Base-by-base conservation (phyloP, 225 moss, liverwort and hornwort species). In the Pseudoscleropodium purum region DNA sequence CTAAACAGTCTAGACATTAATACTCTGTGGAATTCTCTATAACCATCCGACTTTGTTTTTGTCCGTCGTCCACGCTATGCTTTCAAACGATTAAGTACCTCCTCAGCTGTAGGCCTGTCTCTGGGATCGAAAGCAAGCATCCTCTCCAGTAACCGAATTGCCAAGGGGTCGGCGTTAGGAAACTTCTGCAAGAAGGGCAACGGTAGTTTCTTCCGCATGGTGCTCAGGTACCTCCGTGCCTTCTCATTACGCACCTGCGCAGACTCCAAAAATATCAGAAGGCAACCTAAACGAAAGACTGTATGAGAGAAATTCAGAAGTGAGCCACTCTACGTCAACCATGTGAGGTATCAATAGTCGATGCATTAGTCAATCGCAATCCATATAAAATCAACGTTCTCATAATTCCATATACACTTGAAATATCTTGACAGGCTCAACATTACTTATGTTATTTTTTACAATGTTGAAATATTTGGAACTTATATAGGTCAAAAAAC, bases 111-210 rank as follows among this genome's bases (percentile, higher is more conserved):
- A 87, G 99, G 99, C 91, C 99, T 95, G 87, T 97, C 95, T 70
- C 96, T 95, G 45, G 99, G 97, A 90, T 99, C 99, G 80, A 99
- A 99, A 49, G 97, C 97, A 90, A 99, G 96, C 99, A 99, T 97
- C 93, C 96, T 96, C 92, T 97, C 97, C 88, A 99, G 88, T 90
- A 99, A 92, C 49, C 96, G 95, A 83, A 99, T 95, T 87, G 99
- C 99, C 86, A 97, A 92, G 75, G 99, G 99, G 80, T 99, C 99
- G 33, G 95, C 94, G 87, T 91, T 96, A 20, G 96, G 94, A 88
- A 99, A 99, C 89, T 99, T 99, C 72, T 97, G 97, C 67, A 93
- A 92, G 90, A 97, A 97, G 30, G 97, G 91, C 91, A 96, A 75
- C 10, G 97, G 97, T 63, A 92, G 93, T 88, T 99, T 99, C 93